Percentiles rank a stretch among this genome's conserved stretches.
These are phyloP conservation scores for Aquilaria yunnanensis DNA, from an alignment of 345 rosid species.

Conservation along the genomic window DNA sequence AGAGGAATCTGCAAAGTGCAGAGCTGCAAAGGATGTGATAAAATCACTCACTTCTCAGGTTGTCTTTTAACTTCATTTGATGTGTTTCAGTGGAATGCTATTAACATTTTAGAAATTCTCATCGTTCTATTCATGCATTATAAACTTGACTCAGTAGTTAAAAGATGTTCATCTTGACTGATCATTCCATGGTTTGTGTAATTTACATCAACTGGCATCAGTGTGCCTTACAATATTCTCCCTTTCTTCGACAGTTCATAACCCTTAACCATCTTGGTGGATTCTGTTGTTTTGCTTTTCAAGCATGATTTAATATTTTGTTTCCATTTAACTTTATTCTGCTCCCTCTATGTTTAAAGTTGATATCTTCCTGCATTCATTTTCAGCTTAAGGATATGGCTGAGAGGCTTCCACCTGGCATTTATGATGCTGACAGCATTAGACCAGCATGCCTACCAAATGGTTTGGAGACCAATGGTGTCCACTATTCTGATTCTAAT, in stretches of 20 bases:
- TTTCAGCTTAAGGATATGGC: slow-evolving; percentile 88
- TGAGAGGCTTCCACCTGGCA: slow-evolving; percentile 70
- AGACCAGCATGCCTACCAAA: slow-evolving; percentile 38
- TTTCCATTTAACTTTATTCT: neutral
- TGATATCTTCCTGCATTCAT: slow-evolving; percentile 9
- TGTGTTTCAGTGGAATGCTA: too few relatives aligned
- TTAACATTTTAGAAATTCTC: neutral
- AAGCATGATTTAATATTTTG: neutral
- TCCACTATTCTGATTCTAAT: slow-evolving; percentile 43
- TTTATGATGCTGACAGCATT: slow-evolving; percentile 48
- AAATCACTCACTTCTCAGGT: slow-evolving; percentile 95
- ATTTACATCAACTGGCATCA: too few relatives aligned
- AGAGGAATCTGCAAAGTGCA: slow-evolving; percentile 78
- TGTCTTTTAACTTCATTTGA: slow-evolving; percentile 13
- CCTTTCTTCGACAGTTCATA: too few relatives aligned
- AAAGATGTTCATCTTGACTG: too few relatives aligned
- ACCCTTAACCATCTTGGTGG: too few relatives aligned
- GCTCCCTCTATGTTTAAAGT: neutral
- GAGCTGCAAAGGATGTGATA: slow-evolving; percentile 93
- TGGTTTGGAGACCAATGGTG: slow-evolving; percentile 67
- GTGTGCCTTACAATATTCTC: too few relatives aligned
- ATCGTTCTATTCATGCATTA: neutral
- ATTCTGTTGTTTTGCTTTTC: neutral
- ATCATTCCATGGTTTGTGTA: too few relatives aligned
- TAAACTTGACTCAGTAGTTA: too few relatives aligned